Percentiles rank a stretch among this genome's conserved stretches.
These are phyloP conservation scores for Termitomyces sp. DNA, from an alignment of 1,284 basidiomycete species.

Conservation along the genomic window DNA sequence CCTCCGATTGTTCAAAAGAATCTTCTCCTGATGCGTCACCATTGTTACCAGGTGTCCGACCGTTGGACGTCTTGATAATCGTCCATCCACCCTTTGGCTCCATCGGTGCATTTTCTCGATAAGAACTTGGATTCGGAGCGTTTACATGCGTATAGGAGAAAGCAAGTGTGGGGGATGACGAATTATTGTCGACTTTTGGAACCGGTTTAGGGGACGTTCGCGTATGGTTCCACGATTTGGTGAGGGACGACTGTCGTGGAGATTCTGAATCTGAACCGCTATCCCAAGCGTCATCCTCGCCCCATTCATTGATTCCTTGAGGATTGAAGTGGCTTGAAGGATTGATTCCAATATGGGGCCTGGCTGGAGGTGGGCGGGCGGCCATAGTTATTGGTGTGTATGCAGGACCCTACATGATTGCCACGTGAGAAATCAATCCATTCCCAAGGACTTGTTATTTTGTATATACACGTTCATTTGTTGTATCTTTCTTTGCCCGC, in stretches of 20 bases:
- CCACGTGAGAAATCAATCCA: conserved; percentile 14
- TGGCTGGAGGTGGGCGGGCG: conserved; percentile 65
- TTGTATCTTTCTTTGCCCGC: neutral
- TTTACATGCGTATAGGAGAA: conserved; percentile 80
- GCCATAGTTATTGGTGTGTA: conserved; percentile 37
- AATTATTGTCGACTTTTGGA: conserved; percentile 43
- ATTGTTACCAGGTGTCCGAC: conserved; percentile 14
- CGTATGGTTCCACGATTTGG: conserved; percentile 42
- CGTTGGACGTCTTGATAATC: conserved; percentile 53
- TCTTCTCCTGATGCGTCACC: conserved; percentile 19
- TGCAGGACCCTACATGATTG: conserved; percentile 5
- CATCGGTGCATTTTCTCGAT: conserved; percentile 39
- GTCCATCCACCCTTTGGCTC: conserved; percentile 65
- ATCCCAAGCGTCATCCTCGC: conserved; percentile 88
- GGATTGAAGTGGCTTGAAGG: conserved; percentile 46
- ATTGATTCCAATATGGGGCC: conserved; percentile 68
- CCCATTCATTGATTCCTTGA: conserved; percentile 58
- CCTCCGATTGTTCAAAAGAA: conserved; percentile 31
- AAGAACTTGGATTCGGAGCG: conserved; percentile 72
- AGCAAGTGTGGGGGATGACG: conserved; percentile 64
- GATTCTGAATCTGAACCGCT: conserved; percentile 80
- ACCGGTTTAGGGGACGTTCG: conserved; percentile 54
- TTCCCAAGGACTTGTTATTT: neutral
- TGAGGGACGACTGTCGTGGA: conserved; percentile 43
- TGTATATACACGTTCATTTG: neutral